Evolutionary conservation across 2,329 filamentous ascomycete genomes (phyloP), one percentile per base, ranked within the genome.

Genomic region (Fusarium drepaniforme): DNA sequence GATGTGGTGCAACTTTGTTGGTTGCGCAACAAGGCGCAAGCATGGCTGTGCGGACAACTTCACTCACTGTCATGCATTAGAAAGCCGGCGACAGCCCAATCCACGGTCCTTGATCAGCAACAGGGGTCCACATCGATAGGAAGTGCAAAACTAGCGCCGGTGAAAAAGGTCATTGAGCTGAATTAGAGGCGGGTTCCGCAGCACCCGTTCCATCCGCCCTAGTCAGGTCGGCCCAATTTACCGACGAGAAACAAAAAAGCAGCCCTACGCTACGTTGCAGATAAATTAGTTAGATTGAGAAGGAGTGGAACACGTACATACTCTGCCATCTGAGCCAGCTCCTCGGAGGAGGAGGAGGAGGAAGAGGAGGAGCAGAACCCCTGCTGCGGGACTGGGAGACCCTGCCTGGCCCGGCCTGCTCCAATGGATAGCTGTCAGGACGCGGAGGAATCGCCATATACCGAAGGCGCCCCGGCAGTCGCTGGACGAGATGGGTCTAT

Each of bases 31-130:
- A 61, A 74, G 72, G 67, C 69, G 69, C 67, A 59, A 57, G 65
- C 66, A 70, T 66, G 72, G 70, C 69, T 64, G 69, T 74, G 69
- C 71, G 23, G 58, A 12, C 51, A 30, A 49, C 61, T 51, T 46
- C 28, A n/a, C 42, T 49, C 42, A 35, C 21, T 9, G 30, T 42
- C 59, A 35, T 62, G 59, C 42, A 62, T 62, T 18, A 35, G 42
- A 16, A 44, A 33, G 38, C 42, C 15, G 11, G 12, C 59, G 23
- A 12, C 40, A 57, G 37, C 46, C 65, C 30, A 49, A 63, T 61
- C 65, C 65, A 59, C 56, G 35, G 33, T 53, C 33, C 35, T 25
- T 49, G 30, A 61, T 38, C 56, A 61, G 23, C 40, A 56, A 30
- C 53, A 57, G n/a, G 46, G 38, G 49, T 46, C 60, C 60, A 64